Percentiles rank a stretch among this genome's conserved stretches.
Evolutionary conservation across 495 filamentous ascomycete genomes (phyloP).

Genomic region (Penicillium goetzii): DNA sequence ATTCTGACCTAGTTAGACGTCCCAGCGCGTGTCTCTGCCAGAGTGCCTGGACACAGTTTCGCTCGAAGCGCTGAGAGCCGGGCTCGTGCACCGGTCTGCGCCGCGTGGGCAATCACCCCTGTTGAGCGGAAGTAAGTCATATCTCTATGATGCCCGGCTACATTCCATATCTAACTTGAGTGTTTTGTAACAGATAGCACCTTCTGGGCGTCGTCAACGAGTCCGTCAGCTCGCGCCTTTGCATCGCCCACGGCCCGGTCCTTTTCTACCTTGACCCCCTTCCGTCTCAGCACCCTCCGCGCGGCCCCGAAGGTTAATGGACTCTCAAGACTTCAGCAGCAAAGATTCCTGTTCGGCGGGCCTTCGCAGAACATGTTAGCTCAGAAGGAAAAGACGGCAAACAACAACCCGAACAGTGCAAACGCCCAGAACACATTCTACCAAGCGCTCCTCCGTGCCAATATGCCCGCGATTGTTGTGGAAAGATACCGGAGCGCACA

Average conservation of each 20-base stretch:
- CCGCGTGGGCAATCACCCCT: conserved; percentile 27
- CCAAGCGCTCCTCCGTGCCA: conserved; percentile 82
- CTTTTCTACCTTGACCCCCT: conserved; percentile 43
- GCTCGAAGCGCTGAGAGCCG: conserved; percentile 31
- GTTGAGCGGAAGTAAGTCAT: conserved; percentile 22
- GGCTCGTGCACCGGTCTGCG: conserved; percentile 23
- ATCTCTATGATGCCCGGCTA: neutral
- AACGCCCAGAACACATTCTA: conserved; percentile 93
- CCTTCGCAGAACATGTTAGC: conserved; percentile 63
- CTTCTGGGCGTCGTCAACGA: conserved; percentile 26
- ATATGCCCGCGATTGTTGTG: conserved; percentile 89
- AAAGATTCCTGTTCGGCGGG: conserved; percentile 58
- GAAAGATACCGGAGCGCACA: conserved; percentile 84
- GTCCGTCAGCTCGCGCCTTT: conserved; percentile 23
- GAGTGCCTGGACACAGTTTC: conserved; percentile 37
- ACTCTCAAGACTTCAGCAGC: conserved; percentile 40
- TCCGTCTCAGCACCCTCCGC: conserved; percentile 33
- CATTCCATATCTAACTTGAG: neutral
- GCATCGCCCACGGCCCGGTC: conserved; percentile 33
- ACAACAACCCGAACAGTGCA: conserved; percentile 84
- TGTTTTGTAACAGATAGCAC: conserved; percentile 22
- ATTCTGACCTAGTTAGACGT: conserved; percentile 20
- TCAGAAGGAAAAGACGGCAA: conserved; percentile 83
- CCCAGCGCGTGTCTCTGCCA: conserved; percentile 27
- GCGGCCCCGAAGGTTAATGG: conserved; percentile 26